phyloP scores from a whole-genome alignment of 306 rosid species.

The Pterocarpus santalinus region DNA sequence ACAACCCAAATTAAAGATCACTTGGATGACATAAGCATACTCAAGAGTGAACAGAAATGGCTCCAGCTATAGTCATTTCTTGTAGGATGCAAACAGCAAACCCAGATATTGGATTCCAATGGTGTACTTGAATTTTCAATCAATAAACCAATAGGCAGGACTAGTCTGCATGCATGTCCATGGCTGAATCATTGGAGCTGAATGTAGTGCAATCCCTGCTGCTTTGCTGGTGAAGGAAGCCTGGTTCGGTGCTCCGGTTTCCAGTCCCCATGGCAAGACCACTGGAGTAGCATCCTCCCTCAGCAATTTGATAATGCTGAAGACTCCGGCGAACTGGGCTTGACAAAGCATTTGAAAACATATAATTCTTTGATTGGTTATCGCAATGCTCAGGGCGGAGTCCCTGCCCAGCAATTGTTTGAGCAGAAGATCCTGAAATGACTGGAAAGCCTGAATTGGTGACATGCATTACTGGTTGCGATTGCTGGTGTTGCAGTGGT shows the following conservation, averaged over 20 bases:
- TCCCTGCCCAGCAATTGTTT: slow-evolving; percentile 59
- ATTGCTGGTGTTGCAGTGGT: slow-evolving; percentile 61
- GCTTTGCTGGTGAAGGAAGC: slow-evolving; percentile 59
- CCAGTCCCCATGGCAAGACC: slow-evolving; percentile 62
- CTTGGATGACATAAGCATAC: slow-evolving; percentile 47
- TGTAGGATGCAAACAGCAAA: slow-evolving; percentile 33
- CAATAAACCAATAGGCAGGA: slow-evolving; percentile 53
- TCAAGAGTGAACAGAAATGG: slow-evolving; percentile 43
- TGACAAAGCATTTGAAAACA: slow-evolving; percentile 82
- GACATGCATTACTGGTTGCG: slow-evolving; percentile 61
- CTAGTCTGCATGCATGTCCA: slow-evolving; percentile 92
- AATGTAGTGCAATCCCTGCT: slow-evolving; percentile 62
- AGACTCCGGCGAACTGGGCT: slow-evolving; percentile 82
- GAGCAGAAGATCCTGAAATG: slow-evolving; percentile 58
- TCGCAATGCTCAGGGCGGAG: slow-evolving; percentile 64
- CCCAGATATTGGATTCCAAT: slow-evolving; percentile 37
- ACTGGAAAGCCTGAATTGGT: slow-evolving; percentile 55
- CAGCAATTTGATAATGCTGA: slow-evolving; percentile 75
- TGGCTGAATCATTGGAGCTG: slow-evolving; percentile 71
- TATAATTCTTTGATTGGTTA: slow-evolving; percentile 71
- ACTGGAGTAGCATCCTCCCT: slow-evolving; percentile 52
- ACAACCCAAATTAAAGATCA: slow-evolving; percentile 50
- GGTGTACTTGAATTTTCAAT: slow-evolving; percentile 39
- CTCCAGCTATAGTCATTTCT: slow-evolving; percentile 40
- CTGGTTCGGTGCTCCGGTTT: slow-evolving; percentile 59